Base-by-base conservation (phyloP, 2,329 filamentous ascomycete genomes). In the Diaporthe citriasiana region DNA sequence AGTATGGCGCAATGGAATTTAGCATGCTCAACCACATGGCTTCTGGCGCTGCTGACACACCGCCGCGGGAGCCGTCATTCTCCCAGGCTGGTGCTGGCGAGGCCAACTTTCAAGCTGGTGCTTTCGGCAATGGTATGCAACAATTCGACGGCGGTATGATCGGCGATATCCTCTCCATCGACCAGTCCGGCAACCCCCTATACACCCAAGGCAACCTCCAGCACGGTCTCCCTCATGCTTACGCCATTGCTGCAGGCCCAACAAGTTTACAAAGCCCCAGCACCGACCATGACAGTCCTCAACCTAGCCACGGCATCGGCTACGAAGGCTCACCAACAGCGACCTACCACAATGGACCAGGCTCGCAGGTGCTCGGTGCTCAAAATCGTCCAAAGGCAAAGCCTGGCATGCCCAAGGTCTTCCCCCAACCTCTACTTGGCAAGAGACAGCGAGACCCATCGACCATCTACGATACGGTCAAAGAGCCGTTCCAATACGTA, bases 1-100 rank as follows among this genome's bases (percentile, higher is more conserved):
- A 97, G 77, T 99, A 98, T 81, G 96, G 95, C 75, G 96, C 95
- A 25, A 89, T 98, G 82, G 97, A 98, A 82, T 98, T 98, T 82
- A 94, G 95, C 71, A 98, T 98, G 90, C 90, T 99, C 0, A 95
- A 95, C 38, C 96, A 98, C 82, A 97, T 99, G 94, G 95, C 94
- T 74, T 95, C 94, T n/a, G 94, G 94, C 19, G 93, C 94, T 19
- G 93, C 92, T n/a, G 94, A 97, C 78, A 94, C 92, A 22, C 91
- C 93, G 9, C 90, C 93, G 7, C 91, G 91, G 71, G 94, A 97
- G 74, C 81, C 82, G 9, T 83, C 86, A 7, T 80, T 88, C 73
- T 82, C 85, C 30, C 84, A 86, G 60, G 79, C 82, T 53, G 79
- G 80, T 35, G 79, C 80, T 17, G 81, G 81, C 13, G 84, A 84